These are phyloP conservation scores for Tricholomella constricta DNA, from an alignment of 768 basidiomycete genomes.

Conservation along the genomic window DNA sequence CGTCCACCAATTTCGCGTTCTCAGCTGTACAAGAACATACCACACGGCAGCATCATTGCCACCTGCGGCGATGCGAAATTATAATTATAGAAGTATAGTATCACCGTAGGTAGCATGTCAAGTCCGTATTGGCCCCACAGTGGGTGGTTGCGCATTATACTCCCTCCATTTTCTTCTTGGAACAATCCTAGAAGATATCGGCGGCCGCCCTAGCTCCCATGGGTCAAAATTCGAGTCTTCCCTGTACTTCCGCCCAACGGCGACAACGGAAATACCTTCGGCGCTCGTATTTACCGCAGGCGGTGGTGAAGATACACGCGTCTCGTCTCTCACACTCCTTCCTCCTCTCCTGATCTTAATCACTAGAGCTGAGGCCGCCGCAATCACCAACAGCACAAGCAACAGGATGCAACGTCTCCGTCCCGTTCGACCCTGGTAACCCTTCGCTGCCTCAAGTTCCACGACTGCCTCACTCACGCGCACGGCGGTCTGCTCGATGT, in stretches of 20 bases:
- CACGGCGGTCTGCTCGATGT: conserved; percentile 88
- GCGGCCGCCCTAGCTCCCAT: conserved; percentile 8
- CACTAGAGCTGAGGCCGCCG: conserved; percentile 83
- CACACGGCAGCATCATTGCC: no score
- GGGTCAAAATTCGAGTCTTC: neutral
- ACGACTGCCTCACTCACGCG: conserved; percentile 82
- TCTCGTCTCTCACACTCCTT: conserved; percentile 29
- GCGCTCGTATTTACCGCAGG: neutral
- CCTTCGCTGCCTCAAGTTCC: conserved; percentile 80
- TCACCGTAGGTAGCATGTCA: neutral
- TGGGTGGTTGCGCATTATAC: neutral
- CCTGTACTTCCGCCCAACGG: neutral
- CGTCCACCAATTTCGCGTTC: no score
- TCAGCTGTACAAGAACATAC: no score
- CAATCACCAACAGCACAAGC: conserved; percentile 86
- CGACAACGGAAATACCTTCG: neutral
- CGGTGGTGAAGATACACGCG: conserved; percentile 25
- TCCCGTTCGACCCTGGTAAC: conserved; percentile 92
- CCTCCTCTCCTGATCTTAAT: conserved; percentile 79
- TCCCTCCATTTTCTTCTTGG: conserved; percentile 11
- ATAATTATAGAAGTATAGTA: neutral
- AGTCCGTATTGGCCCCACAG: conserved; percentile 7
- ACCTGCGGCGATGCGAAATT: neutral
- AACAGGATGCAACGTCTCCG: conserved; percentile 93
- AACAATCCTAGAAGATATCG: conserved; percentile 13